These are phyloP conservation scores for Plantago elongata DNA, from an alignment of 257 asterid species.

Conservation along the genomic window DNA sequence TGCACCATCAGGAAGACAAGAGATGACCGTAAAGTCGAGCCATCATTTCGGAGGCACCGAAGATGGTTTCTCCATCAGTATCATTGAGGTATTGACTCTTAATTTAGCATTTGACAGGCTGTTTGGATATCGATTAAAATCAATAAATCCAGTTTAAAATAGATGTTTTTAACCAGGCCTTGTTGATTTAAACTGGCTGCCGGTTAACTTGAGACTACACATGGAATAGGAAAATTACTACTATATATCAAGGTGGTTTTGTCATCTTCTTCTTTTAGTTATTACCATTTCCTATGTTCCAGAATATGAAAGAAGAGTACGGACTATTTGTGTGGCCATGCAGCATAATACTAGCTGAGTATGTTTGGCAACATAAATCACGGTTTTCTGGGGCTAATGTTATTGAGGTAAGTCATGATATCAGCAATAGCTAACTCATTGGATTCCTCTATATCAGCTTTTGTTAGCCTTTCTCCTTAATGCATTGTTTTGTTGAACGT, in stretches of 20 bases:
- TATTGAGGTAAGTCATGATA: constrained; percentile 49
- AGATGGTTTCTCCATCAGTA: constrained; percentile 53
- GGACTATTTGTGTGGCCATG: constrained; percentile 96
- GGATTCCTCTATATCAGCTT: neutral
- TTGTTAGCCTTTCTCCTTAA: constrained; percentile 11
- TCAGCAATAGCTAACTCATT: neutral
- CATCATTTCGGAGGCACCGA: constrained; percentile 47
- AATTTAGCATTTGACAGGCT: too few species aligned
- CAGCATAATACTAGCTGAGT: constrained; percentile 85
- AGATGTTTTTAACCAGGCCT: too few species aligned
- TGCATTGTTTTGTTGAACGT: constrained; percentile 2
- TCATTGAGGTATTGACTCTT: constrained; percentile 51
- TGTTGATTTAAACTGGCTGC: too few species aligned
- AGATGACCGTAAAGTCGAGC: constrained; percentile 53
- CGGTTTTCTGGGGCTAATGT: constrained; percentile 70
- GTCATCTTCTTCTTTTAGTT: neutral
- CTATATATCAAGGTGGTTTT: neutral
- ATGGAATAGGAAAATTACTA: neutral
- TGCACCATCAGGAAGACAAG: constrained; percentile 25
- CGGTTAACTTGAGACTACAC: neutral
- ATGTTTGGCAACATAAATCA: constrained; percentile 75
- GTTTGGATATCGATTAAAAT: too few species aligned
- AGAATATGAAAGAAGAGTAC: constrained; percentile 94
- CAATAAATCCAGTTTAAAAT: too few species aligned
- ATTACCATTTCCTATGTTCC: constrained; percentile 15